Percentiles rank a stretch among this genome's conserved stretches.
These are phyloP conservation scores for Diaporthe longicolla DNA, from an alignment of 2,329 filamentous ascomycete genomes.

Conservation along the genomic window DNA sequence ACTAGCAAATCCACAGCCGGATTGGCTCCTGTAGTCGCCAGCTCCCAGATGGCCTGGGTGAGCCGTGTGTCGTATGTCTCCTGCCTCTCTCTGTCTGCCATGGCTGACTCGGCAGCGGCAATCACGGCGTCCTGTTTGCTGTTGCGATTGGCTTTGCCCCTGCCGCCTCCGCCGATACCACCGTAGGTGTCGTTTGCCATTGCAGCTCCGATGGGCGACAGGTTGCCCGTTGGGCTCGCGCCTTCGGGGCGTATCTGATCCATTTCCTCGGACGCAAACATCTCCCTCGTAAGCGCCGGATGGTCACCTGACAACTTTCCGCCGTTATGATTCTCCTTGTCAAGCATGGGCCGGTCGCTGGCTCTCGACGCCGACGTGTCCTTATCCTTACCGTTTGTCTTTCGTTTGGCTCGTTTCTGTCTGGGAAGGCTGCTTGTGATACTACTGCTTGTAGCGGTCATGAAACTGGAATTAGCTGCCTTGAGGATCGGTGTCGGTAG, in stretches of 20 bases:
- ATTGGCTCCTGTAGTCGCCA: conserved; percentile 91
- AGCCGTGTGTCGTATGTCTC: conserved; percentile 85
- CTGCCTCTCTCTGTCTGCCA: conserved; percentile 80
- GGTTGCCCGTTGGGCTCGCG: conserved; percentile 43
- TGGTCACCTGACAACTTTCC: conserved; percentile 48
- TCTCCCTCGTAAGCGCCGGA: conserved; percentile 44
- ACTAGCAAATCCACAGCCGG: conserved; percentile 94
- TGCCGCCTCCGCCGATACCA: conserved; percentile 21
- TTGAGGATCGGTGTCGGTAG: conserved; percentile 92
- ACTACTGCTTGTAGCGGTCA: conserved; percentile 90
- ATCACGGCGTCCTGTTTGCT: conserved; percentile 53
- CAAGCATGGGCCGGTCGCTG: conserved; percentile 52
- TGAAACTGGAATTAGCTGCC: conserved; percentile 95
- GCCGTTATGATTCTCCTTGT: conserved; percentile 64
- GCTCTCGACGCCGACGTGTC: conserved; percentile 53
- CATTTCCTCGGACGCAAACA: conserved; percentile 62
- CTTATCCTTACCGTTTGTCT: conserved; percentile 53
- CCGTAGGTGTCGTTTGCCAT: conserved; percentile 37
- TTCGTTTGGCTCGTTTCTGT: conserved; percentile 53
- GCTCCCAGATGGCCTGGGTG: conserved; percentile 94
- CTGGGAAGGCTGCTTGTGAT: conserved; percentile 82
- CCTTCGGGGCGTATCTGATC: conserved; percentile 58
- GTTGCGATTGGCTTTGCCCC: conserved; percentile 17
- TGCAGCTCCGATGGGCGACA: conserved; percentile 46
- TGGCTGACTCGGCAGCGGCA: conserved; percentile 70